Evolutionary conservation across 306 rosid species (phyloP).

Genomic region (Cyclanthera cordifolia): DNA sequence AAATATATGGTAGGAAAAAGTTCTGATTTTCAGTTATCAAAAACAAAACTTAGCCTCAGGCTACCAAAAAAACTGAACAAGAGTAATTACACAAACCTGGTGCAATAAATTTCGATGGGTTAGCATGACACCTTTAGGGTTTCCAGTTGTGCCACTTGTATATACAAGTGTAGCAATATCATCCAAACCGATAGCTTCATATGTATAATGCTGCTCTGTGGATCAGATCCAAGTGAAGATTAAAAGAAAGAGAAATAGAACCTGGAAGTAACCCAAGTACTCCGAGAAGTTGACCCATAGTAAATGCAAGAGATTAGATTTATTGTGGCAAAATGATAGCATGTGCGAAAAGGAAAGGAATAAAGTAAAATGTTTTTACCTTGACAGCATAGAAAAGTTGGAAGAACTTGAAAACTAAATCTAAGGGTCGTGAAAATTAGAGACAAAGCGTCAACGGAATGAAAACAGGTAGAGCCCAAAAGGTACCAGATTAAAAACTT

Average conservation of each 20-base stretch:
- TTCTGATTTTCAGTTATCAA: no score
- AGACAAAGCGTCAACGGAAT: not conserved
- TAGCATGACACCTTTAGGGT: conserved; percentile 90
- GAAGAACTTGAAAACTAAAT: not conserved
- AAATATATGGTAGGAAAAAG: no score
- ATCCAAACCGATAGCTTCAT: conserved; percentile 60
- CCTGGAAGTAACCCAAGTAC: not conserved
- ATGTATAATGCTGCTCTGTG: conserved; percentile 37
- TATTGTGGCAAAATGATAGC: not conserved
- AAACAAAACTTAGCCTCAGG: not conserved
- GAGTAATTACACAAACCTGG: conserved; percentile 49
- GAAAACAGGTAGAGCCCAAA: not conserved
- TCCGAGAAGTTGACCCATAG: not conserved
- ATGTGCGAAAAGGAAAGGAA: not conserved
- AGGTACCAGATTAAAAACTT: not conserved
- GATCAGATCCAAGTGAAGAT: conserved; percentile 1
- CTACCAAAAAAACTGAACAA: conserved; percentile 11
- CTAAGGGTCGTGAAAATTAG: not conserved
- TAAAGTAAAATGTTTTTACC: not conserved
- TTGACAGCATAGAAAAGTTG: not conserved
- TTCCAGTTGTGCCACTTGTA: conserved; percentile 95
- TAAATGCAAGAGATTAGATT: not conserved
- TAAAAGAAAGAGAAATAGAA: not conserved
- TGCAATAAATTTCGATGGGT: conserved; percentile 83
- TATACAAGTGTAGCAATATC: conserved; percentile 81